These are phyloP conservation scores for Hypsizygus ulmarius DNA, from an alignment of 1,284 basidiomycete genomes.

Conservation along the genomic window DNA sequence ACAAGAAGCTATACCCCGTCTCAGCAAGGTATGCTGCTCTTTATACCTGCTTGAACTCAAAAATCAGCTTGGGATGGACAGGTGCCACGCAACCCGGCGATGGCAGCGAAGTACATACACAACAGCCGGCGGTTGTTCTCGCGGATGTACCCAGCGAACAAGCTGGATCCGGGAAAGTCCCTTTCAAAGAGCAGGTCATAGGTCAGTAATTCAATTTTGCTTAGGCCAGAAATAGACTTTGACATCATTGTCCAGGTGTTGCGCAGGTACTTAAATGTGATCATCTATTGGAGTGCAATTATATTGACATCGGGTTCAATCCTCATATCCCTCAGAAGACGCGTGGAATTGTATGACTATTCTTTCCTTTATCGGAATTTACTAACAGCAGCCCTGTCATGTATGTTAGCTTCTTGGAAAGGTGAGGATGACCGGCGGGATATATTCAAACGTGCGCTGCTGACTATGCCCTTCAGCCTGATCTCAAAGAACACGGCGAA, in stretches of 20 bases:
- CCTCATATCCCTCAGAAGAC: slow-evolving; percentile 32
- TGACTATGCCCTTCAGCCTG: slow-evolving; percentile 20
- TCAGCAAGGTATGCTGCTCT: slow-evolving; percentile 34
- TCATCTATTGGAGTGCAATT: background rate
- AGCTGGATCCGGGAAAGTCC: slow-evolving; percentile 24
- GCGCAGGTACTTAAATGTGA: slow-evolving; percentile 23
- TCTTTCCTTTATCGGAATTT: background rate
- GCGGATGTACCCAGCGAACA: slow-evolving; percentile 18
- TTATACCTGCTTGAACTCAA: background rate
- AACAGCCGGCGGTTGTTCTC: slow-evolving; percentile 16
- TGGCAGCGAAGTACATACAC: slow-evolving; percentile 29
- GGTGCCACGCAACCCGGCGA: slow-evolving; percentile 34
- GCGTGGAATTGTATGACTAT: slow-evolving; percentile 40
- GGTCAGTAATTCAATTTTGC: slow-evolving; percentile 30
- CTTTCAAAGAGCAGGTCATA: slow-evolving; percentile 50
- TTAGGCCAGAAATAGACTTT: background rate
- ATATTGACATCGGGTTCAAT: background rate
- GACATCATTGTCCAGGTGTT: slow-evolving; percentile 20
- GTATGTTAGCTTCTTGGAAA: slow-evolving; percentile 25
- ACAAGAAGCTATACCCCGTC: slow-evolving; percentile 26
- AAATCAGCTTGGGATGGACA: slow-evolving; percentile 10
- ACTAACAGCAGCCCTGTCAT: background rate
- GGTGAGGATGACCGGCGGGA: slow-evolving; percentile 4
- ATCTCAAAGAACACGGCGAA: slow-evolving; percentile 46
- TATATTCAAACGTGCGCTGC: background rate